phyloP scores from a whole-genome alignment of 352 stramenopile species.

The Halophytophthora batemanensis region DNA sequence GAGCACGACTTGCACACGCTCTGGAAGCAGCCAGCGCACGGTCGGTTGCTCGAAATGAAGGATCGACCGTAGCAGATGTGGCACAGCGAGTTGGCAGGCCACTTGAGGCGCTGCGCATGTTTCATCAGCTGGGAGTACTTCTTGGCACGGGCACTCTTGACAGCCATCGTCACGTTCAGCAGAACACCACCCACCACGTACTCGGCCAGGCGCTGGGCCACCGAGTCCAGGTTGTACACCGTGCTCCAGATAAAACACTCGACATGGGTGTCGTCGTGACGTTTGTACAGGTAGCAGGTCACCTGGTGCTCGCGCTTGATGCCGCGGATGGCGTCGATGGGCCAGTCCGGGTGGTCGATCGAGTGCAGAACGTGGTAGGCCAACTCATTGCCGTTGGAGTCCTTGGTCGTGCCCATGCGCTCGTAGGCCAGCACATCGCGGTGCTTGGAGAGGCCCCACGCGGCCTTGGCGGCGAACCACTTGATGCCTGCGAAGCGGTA shows the following conservation, averaged over 20 bases:
- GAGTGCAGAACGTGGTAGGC: conserved; percentile 57
- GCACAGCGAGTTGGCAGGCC: conserved; percentile 28
- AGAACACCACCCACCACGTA: conserved; percentile 38
- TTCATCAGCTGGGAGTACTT: conserved; percentile 39
- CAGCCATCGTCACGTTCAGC: conserved; percentile 32
- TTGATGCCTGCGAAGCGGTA: conserved; percentile 50
- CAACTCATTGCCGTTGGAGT: conserved; percentile 41
- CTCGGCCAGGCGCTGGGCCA: conserved; percentile 36
- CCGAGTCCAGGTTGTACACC: conserved; percentile 37
- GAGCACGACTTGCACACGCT: conserved; percentile 48
- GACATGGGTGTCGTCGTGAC: conserved; percentile 24
- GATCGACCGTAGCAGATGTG: conserved; percentile 43
- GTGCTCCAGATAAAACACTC: conserved; percentile 45
- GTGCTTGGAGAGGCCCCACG: conserved; percentile 37
- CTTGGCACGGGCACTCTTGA: conserved; percentile 39
- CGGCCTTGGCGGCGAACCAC: conserved; percentile 38
- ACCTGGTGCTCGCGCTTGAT: conserved; percentile 48
- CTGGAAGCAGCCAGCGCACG: conserved; percentile 42
- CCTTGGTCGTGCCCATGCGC: conserved; percentile 49
- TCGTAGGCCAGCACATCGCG: conserved; percentile 45
- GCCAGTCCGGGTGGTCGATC: conserved; percentile 54
- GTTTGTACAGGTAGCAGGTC: conserved; percentile 43
- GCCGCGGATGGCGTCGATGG: conserved; percentile 37
- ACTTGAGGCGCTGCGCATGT: conserved; percentile 29
- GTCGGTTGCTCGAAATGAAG: conserved; percentile 35